Conservation (phyloP, 2,329 filamentous ascomycete genomes). For the Aspergillus terreus region DNA sequence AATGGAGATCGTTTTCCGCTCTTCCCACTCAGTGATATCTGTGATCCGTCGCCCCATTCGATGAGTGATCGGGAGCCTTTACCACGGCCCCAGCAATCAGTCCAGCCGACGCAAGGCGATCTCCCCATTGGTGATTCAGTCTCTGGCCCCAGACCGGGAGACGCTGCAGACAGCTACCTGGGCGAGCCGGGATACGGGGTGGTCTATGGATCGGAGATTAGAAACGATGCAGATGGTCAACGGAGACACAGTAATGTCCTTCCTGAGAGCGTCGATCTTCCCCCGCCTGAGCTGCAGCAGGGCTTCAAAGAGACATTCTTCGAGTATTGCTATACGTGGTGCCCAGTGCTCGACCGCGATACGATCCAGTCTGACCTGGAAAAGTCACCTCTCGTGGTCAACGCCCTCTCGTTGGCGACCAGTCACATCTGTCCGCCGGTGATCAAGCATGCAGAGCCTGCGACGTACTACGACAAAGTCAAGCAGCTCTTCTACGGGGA, state of each 20-base stretch:
- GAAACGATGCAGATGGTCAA: conserved; percentile 9
- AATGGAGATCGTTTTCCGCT: background rate
- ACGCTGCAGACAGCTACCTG: conserved; percentile 3
- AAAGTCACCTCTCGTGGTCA: conserved; percentile 8
- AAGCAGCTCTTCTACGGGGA: conserved; percentile 41
- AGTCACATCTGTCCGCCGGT: conserved; percentile 43
- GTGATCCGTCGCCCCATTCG: background rate
- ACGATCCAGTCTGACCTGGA: conserved; percentile 4
- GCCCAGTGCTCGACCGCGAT: conserved; percentile 8
- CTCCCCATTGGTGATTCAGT: background rate
- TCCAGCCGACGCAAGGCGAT: background rate
- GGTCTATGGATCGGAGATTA: conserved; percentile 10
- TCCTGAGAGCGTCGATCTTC: conserved; percentile 1
- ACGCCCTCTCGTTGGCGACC: conserved; percentile 38
- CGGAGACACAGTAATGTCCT: conserved; percentile 1
- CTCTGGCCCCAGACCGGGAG: background rate
- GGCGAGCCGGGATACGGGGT: background rate
- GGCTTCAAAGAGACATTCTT: conserved; percentile 12
- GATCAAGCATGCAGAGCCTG: conserved; percentile 37
- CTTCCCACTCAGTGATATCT: background rate
- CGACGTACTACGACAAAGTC: conserved; percentile 40
- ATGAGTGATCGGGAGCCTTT: background rate
- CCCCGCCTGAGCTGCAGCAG: conserved; percentile 9
- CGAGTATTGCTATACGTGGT: conserved; percentile 9
- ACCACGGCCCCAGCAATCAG: background rate